Base-by-base conservation (phyloP, 1,284 basidiomycete genomes). In the Ganoderma sinense region DNA sequence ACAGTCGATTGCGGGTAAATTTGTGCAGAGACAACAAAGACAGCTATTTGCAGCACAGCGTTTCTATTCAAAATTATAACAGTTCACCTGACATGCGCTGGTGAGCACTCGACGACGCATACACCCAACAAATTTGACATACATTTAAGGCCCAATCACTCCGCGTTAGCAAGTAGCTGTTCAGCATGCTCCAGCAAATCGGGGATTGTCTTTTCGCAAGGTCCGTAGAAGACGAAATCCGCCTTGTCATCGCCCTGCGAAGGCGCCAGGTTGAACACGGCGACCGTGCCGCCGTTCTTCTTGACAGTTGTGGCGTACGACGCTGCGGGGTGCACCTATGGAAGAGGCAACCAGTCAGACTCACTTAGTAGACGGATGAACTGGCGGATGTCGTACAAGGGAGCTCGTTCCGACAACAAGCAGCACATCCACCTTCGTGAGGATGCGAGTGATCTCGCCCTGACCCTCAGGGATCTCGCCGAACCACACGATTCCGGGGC, bases 401-500 rank as follows among this genome's bases (percentile, higher is more conserved):
- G 87, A 87, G 2, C 87, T 88, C 13, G 89, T 90, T 26, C 89
- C 88, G 62, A 91, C 80, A 4, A 90, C 87, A 7, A 90, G 76
- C 66, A 85, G 85, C 26, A 90, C 75, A 78, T 90, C 87, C 4
- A 86, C 87, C 41, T 80, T 71, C 5, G 80, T 75, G 13, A 89
- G 82, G 20, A 87, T 61, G 6, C 78, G 68, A 33, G 84, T 78
- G 60, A 89, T 88, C 29, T 77, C 65, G 53, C 82, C 78, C 69
- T 87, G 60, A 43, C 84, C 75, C 8, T 80, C 70, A 13, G 85
- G 85, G 29, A 62, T 71, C 76, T 90, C 89, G 7, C 85, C 88
- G 73, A 91, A 91, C 89, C 88, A 91, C 1, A 90, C 87, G 10
- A 90, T 88, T 3, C 84, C 87, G 13, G 89, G 89, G 51, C 88